Base-by-base conservation (phyloP, 106 monocot species). In the Acorus gramineus region DNA sequence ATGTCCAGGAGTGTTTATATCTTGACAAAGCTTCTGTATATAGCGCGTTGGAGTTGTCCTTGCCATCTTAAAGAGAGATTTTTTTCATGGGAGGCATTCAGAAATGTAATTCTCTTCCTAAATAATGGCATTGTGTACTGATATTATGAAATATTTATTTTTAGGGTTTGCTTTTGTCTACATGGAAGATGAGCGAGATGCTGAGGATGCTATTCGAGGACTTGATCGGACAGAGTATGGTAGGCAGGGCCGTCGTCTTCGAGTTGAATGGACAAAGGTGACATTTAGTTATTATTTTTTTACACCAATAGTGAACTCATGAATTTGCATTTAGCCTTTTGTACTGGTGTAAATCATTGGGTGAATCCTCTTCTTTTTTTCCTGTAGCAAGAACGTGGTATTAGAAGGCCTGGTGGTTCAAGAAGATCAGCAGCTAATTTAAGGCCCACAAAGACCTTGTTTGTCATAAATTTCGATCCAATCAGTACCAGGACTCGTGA, bases 151-250 rank as follows among this genome's bases (percentile, higher is more conserved):
- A 57, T 67, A 14, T 56, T 42, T 50, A 10, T 56, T 49, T 62
- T 8, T 68, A 96, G 96, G 96, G 10, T 96, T 96, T 83, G 96
- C 96, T 46, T 96, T 96, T 63, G 68, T 96, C 46, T 96, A 96
- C 82, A 96, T 96, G 96, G 91, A 96, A 62, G 96, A 96, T 77
- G 96, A 91, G 61, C 75, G 91, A 13, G 96, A 96, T 75, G 96
- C 91, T 48, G 96, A 91, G 70, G 87, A 91, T 83, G 90, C 96
- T 56, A 88, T 96, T 53, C 87, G 77, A 43, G 82, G 73, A 66
- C 80, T 96, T 78, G 96, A 96, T 48, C 53, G 96, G 66, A 74
- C 61, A 54, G 87, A 91, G 57, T 96, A 91, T 81, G 96, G 96
- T 10, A 74, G 87, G 66, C 89, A 96, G 58, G 87, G 96, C 2